phyloP scores from a whole-genome alignment of 441 rosid species.

The Erysimum cheiri region DNA sequence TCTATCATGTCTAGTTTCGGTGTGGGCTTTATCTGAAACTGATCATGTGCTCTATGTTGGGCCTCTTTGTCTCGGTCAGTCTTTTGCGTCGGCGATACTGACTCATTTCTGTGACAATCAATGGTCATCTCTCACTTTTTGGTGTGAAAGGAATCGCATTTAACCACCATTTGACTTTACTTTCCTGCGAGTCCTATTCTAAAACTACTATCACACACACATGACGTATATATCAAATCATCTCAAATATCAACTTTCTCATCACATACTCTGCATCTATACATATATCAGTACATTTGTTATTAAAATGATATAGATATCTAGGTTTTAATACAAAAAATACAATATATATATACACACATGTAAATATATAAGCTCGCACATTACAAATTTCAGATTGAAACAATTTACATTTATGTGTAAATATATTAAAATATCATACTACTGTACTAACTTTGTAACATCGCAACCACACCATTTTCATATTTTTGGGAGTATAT shows the following conservation, averaged over 20 bases:
- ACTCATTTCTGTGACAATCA: too few species aligned
- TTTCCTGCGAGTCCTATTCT: background rate
- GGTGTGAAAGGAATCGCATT: conserved; percentile 31
- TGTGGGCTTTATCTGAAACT: background rate
- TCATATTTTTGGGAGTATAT: conserved; percentile 13
- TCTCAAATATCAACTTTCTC: background rate
- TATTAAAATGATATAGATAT: background rate
- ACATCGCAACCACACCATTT: conserved; percentile 7
- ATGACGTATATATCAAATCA: background rate
- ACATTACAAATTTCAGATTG: background rate
- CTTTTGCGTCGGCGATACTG: background rate
- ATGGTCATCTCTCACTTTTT: background rate
- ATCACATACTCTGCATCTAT: background rate
- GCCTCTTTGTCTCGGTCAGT: background rate
- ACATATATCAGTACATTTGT: background rate
- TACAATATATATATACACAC: too few species aligned
- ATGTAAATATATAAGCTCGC: too few species aligned
- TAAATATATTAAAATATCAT: background rate
- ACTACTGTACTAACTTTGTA: background rate
- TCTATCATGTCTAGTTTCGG: background rate
- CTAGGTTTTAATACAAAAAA: too few species aligned
- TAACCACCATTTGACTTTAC: conserved; percentile 5
- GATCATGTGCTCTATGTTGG: background rate
- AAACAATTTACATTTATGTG: background rate
- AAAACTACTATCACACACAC: background rate